These are phyloP conservation scores for Phycomyces blakesleeanus DNA, from an alignment of 192 early-diverging fungal species.

Conservation along the genomic window DNA sequence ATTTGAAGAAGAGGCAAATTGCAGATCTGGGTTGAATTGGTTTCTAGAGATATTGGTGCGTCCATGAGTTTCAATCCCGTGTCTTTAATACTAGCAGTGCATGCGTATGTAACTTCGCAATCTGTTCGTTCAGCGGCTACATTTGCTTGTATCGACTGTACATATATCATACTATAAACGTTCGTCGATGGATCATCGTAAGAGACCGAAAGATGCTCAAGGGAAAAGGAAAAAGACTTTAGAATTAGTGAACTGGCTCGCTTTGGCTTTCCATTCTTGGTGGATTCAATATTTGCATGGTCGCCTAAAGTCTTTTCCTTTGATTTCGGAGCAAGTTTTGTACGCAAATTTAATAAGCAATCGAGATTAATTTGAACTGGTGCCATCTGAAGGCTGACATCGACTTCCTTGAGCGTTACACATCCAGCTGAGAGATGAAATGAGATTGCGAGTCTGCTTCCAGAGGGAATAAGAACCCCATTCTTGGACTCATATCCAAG, in stretches of 20 bases:
- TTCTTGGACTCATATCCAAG: not conserved
- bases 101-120: too few species aligned
- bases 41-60: too few species aligned
- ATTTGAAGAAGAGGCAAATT: too few species aligned
- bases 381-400: slow-evolving; percentile 14
- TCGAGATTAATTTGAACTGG: slow-evolving; percentile 20
- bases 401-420: slow-evolving; percentile 33
- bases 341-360: slow-evolving; percentile 5
- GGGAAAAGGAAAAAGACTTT: not conserved
- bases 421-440: slow-evolving; percentile 40
- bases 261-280: not conserved
- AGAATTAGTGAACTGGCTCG: not conserved
- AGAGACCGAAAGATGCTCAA: not conserved
- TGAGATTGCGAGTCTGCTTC: slow-evolving; percentile 23
- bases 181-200: not conserved
- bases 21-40: too few species aligned
- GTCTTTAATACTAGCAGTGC: too few species aligned
- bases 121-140: not conserved
- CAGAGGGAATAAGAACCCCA: slow-evolving; percentile 17
- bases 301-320: not conserved
- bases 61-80: too few species aligned
- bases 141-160: not conserved
- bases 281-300: not conserved
- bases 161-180: not conserved
- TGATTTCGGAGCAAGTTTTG: not conserved